Conservation (phyloP, 2,329 filamentous ascomycete species). For the Phialemonium atrogriseum region DNA sequence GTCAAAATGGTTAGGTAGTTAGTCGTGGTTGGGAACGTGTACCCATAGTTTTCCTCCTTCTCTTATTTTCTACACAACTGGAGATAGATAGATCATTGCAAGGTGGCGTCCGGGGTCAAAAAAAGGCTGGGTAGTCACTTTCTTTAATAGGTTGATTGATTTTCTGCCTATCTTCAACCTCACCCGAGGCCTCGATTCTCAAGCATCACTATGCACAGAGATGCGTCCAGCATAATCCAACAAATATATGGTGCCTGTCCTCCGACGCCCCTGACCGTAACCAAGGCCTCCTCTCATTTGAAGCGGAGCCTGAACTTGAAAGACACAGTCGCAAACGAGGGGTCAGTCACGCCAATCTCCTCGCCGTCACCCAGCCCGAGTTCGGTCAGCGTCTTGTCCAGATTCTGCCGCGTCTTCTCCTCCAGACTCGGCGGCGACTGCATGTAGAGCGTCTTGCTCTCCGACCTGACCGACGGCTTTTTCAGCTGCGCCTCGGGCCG, state of each 20-base stretch:
- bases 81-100: not conserved
- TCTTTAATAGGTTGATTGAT: too few relatives aligned
- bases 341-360: conserved; percentile 86
- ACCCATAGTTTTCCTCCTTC: not conserved
- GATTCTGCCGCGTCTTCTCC: conserved; percentile 74
- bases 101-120: too few relatives aligned
- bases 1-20: conserved; percentile 51
- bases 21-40: too few relatives aligned
- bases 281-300: conserved; percentile 20
- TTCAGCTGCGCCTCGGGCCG: conserved; percentile 88
- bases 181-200: too few relatives aligned
- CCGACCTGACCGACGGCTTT: conserved; percentile 74
- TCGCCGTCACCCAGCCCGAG: conserved; percentile 68
- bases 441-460: conserved; percentile 84
- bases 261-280: too few relatives aligned
- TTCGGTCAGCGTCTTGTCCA: conserved; percentile 68
- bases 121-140: too few relatives aligned
- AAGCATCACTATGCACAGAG: not conserved
- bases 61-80: not conserved
- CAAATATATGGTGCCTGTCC: too few relatives aligned
- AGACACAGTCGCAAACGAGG: conserved; percentile 71
- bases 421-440: conserved; percentile 75
- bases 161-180: too few relatives aligned
- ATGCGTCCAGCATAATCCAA: not conserved
- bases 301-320: conserved; percentile 49